Evolutionary conservation across 1,284 basidiomycete genomes (phyloP), one percentile per base, ranked within the genome.

Genomic region (Sporisorium reilianum): DNA sequence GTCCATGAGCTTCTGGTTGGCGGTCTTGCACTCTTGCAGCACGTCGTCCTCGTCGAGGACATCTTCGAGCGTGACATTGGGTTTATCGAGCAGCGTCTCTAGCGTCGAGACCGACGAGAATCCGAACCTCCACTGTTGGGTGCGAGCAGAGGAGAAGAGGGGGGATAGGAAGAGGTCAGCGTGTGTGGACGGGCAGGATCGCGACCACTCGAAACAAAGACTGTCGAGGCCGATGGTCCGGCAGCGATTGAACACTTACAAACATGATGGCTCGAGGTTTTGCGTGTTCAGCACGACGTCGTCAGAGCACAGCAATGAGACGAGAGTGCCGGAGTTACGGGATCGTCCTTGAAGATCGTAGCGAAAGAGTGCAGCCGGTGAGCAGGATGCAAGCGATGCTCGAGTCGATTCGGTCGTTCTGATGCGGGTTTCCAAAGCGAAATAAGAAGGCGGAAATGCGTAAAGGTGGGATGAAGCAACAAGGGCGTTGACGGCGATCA

Each of bases 21-120:
- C 94, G 5, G 92, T 89, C 86, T 98, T 98, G 89, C 94, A 95
- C 85, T 98, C 95, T 85, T 94, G 93, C 55, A 98, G 87, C 58
- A 97, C 88, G 85, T 97, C 95, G 84, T 94, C 92, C 86, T 97
- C 94, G 87, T 97, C 94, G 62, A 98, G 88, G 63, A 98, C 90
- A 53, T 94, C 91, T 86, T 97, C 95, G 52, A 97, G 88, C 41
- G 79, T 76, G 90, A 84, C 79, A 48, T 81, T 80, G 23, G 72
- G 74, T 60, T 80, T 79, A 34, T 84, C 83, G 18, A 84, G 77
- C 5, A 84, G 55, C 12, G 77, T 78, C 26, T 82, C 79, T 14
- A 84, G 68, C 28, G 80, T 78, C 36, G 83, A 84, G 14, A 78
- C 70, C 20, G 77, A 70, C 41, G 82, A 76, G 51, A 84, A 79